These are phyloP conservation scores for Sclerotinia trifoliorum DNA, from an alignment of 2,329 filamentous ascomycete species.

Conservation along the genomic window DNA sequence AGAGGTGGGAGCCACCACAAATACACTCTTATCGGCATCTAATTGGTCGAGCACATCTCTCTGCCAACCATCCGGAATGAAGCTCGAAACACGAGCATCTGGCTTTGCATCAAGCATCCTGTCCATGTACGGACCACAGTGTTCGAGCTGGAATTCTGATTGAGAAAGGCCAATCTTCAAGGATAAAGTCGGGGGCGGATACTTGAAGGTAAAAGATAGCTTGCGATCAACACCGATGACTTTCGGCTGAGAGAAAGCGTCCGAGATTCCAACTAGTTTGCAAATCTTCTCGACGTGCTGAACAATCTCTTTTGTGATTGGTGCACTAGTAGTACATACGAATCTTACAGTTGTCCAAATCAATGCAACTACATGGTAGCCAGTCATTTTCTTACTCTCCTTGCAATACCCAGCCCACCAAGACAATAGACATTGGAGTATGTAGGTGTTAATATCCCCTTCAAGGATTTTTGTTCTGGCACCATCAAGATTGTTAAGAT, in stretches of 20 bases:
- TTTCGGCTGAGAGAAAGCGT: slow-evolving; percentile 35
- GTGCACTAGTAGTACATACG: slow-evolving; percentile 42
- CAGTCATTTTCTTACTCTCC: slow-evolving; percentile 38
- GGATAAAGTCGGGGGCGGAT: slow-evolving; percentile 38
- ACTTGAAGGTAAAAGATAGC: slow-evolving; percentile 48
- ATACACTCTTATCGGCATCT: slow-evolving; percentile 66
- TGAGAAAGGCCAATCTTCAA: slow-evolving; percentile 43
- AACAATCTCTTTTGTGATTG: slow-evolving; percentile 45
- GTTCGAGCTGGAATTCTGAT: slow-evolving; percentile 63
- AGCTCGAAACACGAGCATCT: slow-evolving; percentile 65
- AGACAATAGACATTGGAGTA: slow-evolving; percentile 48
- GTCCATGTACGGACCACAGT: slow-evolving; percentile 73
- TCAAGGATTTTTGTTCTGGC: slow-evolving; percentile 37
- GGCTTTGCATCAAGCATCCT: slow-evolving; percentile 67
- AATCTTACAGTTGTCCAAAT: slow-evolving; percentile 47
- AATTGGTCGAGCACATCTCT: slow-evolving; percentile 70
- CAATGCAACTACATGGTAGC: slow-evolving; percentile 46
- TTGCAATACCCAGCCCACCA: slow-evolving; percentile 49
- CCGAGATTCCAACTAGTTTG: slow-evolving; percentile 40
- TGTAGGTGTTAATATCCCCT: slow-evolving; percentile 45
- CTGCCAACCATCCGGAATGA: slow-evolving; percentile 76
- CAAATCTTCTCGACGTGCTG: slow-evolving; percentile 40
- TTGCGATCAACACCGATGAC: slow-evolving; percentile 39
- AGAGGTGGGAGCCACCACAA: slow-evolving; percentile 75
- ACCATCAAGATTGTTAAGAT: slow-evolving; percentile 38